A percentile compares a stretch with the other conserved stretches of the same genome.
These are phyloP conservation scores for Aureobasidium sp. DNA, from an alignment of 2,329 filamentous ascomycete species.

Conservation along the genomic window DNA sequence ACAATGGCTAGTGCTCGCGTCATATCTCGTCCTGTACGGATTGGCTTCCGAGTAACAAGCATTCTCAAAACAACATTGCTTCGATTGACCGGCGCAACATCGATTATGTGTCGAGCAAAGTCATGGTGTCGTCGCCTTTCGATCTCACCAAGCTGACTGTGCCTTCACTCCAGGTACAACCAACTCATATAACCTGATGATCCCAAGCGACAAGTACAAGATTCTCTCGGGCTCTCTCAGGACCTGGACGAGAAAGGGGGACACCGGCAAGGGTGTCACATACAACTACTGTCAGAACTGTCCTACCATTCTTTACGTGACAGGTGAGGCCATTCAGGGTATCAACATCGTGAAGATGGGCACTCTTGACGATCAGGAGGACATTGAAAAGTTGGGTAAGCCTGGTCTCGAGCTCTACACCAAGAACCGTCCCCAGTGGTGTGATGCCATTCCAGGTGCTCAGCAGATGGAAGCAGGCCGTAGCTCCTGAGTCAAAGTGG, in stretches of 20 bases:
- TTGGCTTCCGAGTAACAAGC: not conserved
- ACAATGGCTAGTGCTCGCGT: not conserved
- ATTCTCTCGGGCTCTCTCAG: slow-evolving; percentile 19
- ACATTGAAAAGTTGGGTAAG: slow-evolving; percentile 15
- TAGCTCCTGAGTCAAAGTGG: not conserved
- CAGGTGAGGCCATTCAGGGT: slow-evolving; percentile 18
- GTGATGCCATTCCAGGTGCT: slow-evolving; percentile 16
- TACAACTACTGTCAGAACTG: slow-evolving; percentile 24
- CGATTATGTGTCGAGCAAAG: not conserved
- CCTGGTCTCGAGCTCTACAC: slow-evolving; percentile 24
- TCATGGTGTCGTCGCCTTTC: not conserved
- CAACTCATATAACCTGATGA: slow-evolving; percentile 22
- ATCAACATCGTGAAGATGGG: slow-evolving; percentile 24
- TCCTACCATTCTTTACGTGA: slow-evolving; percentile 21
- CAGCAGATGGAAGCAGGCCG: slow-evolving; percentile 19
- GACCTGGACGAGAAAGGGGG: slow-evolving; percentile 20
- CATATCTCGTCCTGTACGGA: not conserved
- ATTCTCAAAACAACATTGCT: not conserved
- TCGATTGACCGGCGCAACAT: not conserved
- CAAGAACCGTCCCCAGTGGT: slow-evolving; percentile 23
- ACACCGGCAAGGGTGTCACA: slow-evolving; percentile 23
- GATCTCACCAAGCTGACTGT: not conserved
- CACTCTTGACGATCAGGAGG: slow-evolving; percentile 23
- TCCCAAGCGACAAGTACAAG: slow-evolving; percentile 22
- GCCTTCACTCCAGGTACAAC: slow-evolving; percentile 15